Evolutionary conservation across 1,284 basidiomycete species (phyloP), one percentile per base, ranked within the genome.

Genomic region (Ceratorhiza oryzae-sativae): DNA sequence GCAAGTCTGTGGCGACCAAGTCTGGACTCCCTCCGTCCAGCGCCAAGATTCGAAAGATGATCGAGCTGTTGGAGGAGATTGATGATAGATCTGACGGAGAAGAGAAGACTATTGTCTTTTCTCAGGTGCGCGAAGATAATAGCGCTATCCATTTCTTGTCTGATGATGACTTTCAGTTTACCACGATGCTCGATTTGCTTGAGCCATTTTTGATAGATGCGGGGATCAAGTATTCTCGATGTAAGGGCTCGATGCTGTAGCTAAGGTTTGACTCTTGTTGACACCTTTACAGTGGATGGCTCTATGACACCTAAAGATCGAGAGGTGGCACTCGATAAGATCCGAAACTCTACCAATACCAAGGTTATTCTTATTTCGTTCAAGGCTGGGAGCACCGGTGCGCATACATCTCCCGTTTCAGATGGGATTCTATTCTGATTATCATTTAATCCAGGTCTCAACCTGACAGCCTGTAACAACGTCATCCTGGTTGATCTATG

Each of bases 351-450:
- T 77, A 79, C 81, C 10, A 83, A 77, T 2, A 86, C 84, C 15
- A 86, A 84, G 27, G 88, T 97, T 45, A 98, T 98, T 73, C 82
- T 99, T 73, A 97, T 98, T 74, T 97, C 95, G 0, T 97, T 98
- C 88, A 98, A 97, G 80, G 94, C 95, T 13, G 95, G 95, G 1
- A 93, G 91, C 77, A 95, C 93, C 1, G 93, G 92, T 90, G 76
- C 75, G 77, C 72, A 45, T 59, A 60, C 80, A 80, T 25, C 45
- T 27, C 27, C 62, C 55, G 67, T 53, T 56, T 62, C 34, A 27
- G 30, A 39, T 46, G 5, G 23, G 46, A 20, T 49, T 12, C 30
- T n/a, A n/a, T n/a, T 56, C 61, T 56, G 27, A 36, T 34, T 18
- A 5, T 46, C 27, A 55, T 53, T 74, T 25, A n/a, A 20, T 32